Evolutionary conservation across 495 filamentous ascomycete species (phyloP).

Genomic region (Aspergillus ellipticus): DNA sequence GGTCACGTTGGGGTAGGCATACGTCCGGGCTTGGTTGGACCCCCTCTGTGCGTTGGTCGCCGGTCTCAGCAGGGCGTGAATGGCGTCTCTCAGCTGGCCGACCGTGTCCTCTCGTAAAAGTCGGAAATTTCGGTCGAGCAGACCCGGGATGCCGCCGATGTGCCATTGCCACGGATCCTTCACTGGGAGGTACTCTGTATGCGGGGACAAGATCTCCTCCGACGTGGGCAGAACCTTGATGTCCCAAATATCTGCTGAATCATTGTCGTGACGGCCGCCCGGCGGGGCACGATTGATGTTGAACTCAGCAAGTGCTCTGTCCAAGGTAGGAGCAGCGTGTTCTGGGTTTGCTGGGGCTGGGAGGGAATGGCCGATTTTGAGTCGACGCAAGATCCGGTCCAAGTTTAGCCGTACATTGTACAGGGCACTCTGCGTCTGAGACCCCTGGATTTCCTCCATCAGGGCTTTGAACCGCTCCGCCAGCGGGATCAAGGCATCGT

Average conservation of each 20-base stretch:
- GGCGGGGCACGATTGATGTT: conserved; percentile 35
- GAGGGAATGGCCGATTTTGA: conserved; percentile 37
- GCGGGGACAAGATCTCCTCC: conserved; percentile 52
- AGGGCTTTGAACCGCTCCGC: conserved; percentile 14
- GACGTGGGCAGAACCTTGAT: conserved; percentile 62
- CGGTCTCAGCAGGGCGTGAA: conserved; percentile 15
- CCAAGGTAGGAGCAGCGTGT: conserved; percentile 6
- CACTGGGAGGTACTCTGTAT: conserved; percentile 58
- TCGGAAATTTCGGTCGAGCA: conserved; percentile 66
- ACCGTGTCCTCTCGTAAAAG: conserved; percentile 38
- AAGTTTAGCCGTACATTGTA: conserved; percentile 13
- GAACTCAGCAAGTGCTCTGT: conserved; percentile 35
- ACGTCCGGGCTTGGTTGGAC: conserved; percentile 20
- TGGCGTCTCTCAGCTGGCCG: conserved; percentile 35
- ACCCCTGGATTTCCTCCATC: conserved; percentile 5
- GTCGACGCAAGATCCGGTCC: conserved; percentile 23
- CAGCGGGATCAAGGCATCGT: conserved; percentile 17
- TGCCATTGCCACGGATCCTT: conserved; percentile 53
- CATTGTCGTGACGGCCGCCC: conserved; percentile 63
- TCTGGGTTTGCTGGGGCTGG: conserved; percentile 15
- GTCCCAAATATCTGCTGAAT: conserved; percentile 53
- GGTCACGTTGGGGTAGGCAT: conserved; percentile 37
- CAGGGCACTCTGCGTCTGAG: conserved; percentile 4
- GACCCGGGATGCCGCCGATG: conserved; percentile 51
- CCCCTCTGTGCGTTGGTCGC: neutral